Evolutionary conservation across 164 flowering plant genomes (phyloP).

Genomic region (Chimonanthus praecox): DNA sequence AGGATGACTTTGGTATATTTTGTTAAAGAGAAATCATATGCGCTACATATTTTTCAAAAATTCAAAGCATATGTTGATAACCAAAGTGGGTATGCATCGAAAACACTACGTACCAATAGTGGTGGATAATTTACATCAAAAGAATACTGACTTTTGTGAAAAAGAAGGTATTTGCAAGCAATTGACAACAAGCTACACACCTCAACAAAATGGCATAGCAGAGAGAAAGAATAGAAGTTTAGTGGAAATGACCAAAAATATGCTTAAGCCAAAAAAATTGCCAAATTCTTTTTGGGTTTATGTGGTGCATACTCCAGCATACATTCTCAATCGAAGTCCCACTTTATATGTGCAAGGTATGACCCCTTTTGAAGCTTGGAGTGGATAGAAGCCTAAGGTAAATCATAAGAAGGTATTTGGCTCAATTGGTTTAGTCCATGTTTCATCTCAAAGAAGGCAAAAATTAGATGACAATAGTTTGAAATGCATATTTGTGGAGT

Average conservation of each 20-base stretch:
- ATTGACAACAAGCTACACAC: not conserved
- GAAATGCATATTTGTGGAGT: constrained; percentile 2
- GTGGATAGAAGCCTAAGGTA: not conserved
- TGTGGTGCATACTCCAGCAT: not conserved
- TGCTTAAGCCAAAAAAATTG: not conserved
- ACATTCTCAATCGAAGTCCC: not conserved
- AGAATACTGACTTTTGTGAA: not conserved
- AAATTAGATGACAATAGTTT: not conserved
- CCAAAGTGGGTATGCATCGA: not conserved
- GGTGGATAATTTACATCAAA: constrained; percentile 5
- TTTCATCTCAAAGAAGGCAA: constrained; percentile 1
- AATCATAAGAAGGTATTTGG: not conserved
- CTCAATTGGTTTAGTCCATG: not conserved
- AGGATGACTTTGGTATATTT: not conserved
- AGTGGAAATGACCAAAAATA: not conserved
- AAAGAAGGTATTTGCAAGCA: constrained; percentile 1
- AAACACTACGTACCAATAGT: not conserved
- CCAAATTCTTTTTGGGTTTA: not conserved
- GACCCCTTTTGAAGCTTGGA: not conserved
- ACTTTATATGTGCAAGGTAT: not conserved
- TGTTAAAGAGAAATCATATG: not conserved
- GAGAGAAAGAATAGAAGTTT: not conserved
- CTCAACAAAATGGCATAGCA: not conserved
- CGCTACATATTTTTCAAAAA: not conserved
- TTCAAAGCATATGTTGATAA: not conserved